Evolutionary conservation across 2,329 filamentous ascomycete species (phyloP), one percentile per base, ranked within the genome.

Genomic region (Endocalyx cinctus): DNA sequence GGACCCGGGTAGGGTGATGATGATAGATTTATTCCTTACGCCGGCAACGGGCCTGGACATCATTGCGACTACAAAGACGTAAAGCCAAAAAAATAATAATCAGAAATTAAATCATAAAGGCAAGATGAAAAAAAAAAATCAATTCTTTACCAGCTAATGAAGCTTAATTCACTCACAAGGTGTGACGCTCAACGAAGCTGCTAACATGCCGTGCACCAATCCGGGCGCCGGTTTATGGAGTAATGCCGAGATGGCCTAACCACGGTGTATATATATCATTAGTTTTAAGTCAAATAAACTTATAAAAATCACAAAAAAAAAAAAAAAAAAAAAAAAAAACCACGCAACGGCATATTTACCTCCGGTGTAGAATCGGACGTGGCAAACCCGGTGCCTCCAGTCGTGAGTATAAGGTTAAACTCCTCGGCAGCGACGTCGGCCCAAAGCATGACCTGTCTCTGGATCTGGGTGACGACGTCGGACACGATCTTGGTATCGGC

Each of bases 21-120:
- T 84, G 33, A 98, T 62, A 1, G 87, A 82, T 39, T 79, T 79
- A 42, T 90, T 82, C 19, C 92, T 74, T 3, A 94, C 80, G 4
- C 92, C 92, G 15, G 92, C 92, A 10, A 94, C 85, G 5, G 92
- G 92, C 28, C 92, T 78, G 32, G 92, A 86, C 92, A 98, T 98
- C 67, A 95, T 82, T 27, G 92, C 92, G 63, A 98, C 88, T 94
- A 37, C 16, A 16, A n/a, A n/a, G 20, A n/a, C n/a, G 2, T 8
- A 8, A 5, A 25, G 20, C n/a, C 20, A 23, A n/a, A 23, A 23
- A 23, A 8, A 23, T 23, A 23, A n/a, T n/a, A n/a, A n/a, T n/a
- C n/a, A n/a, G n/a, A 23, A 23, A 23, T 23, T 23, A 23, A 23
- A 23, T 23, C 8, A 23, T 8, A n/a, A 23, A 13, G 6, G 16